Conservation (phyloP, 257 asterid species). For the Solanum pinnatisectum region DNA sequence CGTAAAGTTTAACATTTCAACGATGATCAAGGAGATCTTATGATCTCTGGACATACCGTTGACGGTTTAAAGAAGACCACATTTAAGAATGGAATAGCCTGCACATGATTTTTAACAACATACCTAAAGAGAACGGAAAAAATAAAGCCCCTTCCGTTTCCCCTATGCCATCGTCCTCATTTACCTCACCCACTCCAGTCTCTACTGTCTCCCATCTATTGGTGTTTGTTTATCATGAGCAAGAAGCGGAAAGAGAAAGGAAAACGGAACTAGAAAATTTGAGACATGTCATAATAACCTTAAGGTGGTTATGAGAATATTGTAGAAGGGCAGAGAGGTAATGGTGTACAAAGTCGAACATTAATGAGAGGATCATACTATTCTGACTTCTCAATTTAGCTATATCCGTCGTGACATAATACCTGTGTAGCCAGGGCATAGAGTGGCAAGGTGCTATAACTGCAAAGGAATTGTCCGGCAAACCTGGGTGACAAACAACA, state of each 20-base stretch:
- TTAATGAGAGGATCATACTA: neutral
- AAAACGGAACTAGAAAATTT: neutral
- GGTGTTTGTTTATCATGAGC: neutral
- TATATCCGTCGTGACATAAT: neutral
- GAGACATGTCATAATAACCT: neutral
- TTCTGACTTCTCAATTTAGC: neutral
- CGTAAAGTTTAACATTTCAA: neutral
- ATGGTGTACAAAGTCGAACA: neutral
- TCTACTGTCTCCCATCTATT: neutral
- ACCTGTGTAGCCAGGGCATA: conserved; percentile 91
- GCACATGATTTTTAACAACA: neutral
- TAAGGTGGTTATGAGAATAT: neutral
- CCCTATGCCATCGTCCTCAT: neutral
- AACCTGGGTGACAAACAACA: conserved; percentile 29
- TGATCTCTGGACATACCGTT: neutral
- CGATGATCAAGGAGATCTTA: neutral
- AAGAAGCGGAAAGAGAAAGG: neutral
- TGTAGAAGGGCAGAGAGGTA: neutral
- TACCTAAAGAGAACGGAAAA: neutral
- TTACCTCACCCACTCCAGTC: neutral
- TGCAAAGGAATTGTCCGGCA: conserved; percentile 78
- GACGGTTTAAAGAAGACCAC: neutral
- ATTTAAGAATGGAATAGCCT: neutral
- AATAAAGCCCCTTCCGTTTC: too few species aligned
- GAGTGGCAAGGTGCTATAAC: conserved; percentile 92